A percentile compares a stretch with the other conserved stretches of the same genome.
Evolutionary conservation across 2,329 filamentous ascomycete genomes (phyloP).

Genomic region (Sordariomycetes sp.): DNA sequence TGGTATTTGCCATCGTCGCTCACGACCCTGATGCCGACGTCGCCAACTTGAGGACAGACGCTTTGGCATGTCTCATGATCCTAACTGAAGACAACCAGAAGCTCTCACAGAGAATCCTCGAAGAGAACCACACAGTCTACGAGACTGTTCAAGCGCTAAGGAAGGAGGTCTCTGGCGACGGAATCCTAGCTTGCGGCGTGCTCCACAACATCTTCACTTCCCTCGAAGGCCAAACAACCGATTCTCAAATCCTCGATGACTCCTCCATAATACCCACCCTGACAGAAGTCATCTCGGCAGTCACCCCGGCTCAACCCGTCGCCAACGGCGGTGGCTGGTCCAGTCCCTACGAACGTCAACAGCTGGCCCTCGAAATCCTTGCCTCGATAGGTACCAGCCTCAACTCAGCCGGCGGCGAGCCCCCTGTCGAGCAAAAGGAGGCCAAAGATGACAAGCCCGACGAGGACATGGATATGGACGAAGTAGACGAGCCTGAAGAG

Average conservation of each 20-base stretch:
- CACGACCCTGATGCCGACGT: slow-evolving; percentile 21
- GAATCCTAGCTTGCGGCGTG: slow-evolving; percentile 49
- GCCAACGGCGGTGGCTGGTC: slow-evolving; percentile 25
- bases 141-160: slow-evolving; percentile 39
- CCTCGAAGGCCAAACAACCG: slow-evolving; percentile 11
- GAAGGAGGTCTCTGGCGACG: slow-evolving; percentile 34
- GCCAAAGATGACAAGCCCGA: slow-evolving; percentile 24
- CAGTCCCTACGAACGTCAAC: slow-evolving; percentile 34
- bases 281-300: slow-evolving; percentile 18
- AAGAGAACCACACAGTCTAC: slow-evolving; percentile 36
- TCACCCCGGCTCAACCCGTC: slow-evolving; percentile 14
- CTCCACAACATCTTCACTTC: slow-evolving; percentile 53
- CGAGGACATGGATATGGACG: slow-evolving; percentile 29
- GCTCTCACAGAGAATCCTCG: slow-evolving; percentile 43
- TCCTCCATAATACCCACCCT: slow-evolving; percentile 25
- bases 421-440: slow-evolving; percentile 6
- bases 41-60: slow-evolving; percentile 32
- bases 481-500: slow-evolving; percentile 21
- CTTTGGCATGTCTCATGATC: slow-evolving; percentile 45
- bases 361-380: slow-evolving; percentile 51
- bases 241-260: slow-evolving; percentile 20
- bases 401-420: slow-evolving; percentile 36
- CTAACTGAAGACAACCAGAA: slow-evolving; percentile 51
- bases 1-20: slow-evolving; percentile 45
- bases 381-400: slow-evolving; percentile 55